These are phyloP conservation scores for Cutaneotrichosporon cavernicola DNA, from an alignment of 1,284 basidiomycete genomes.

Conservation along the genomic window DNA sequence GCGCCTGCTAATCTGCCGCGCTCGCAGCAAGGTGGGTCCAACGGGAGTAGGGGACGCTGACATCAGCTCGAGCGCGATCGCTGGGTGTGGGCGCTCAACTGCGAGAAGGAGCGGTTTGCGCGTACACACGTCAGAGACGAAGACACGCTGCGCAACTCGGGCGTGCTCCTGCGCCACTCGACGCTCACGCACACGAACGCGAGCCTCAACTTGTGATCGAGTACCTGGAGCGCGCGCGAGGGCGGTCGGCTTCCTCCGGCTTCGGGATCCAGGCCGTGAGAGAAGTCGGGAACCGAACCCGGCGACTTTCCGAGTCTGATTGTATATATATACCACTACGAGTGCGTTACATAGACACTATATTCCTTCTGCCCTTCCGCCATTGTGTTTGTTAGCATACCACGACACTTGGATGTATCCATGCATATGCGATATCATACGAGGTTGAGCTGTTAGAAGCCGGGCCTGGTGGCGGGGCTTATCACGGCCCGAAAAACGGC, in stretches of 20 bases:
- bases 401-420: background rate
- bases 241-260: background rate
- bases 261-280: too few species aligned
- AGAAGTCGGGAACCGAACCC: background rate
- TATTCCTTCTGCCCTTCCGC: background rate
- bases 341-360: background rate
- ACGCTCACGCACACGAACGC: conserved; percentile 8
- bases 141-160: conserved; percentile 35
- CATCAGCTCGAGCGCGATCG: conserved; percentile 50
- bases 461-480: background rate
- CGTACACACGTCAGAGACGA: conserved; percentile 36
- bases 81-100: conserved; percentile 53
- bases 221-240: too few species aligned
- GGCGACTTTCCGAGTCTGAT: background rate
- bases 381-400: background rate
- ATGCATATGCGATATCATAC: background rate
- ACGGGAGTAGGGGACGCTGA: background rate
- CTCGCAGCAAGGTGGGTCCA: conserved; percentile 48
- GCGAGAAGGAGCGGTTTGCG: conserved; percentile 50
- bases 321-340: background rate
- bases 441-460: background rate
- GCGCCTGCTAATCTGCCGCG: conserved; percentile 43
- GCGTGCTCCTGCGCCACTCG: conserved; percentile 32
- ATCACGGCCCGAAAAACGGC: conserved; percentile 3
- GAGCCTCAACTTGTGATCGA: background rate